Percentiles rank a stretch among this genome's conserved stretches.
These are phyloP conservation scores for Ailanthus altissimus DNA, from an alignment of 345 rosid species.

Conservation along the genomic window DNA sequence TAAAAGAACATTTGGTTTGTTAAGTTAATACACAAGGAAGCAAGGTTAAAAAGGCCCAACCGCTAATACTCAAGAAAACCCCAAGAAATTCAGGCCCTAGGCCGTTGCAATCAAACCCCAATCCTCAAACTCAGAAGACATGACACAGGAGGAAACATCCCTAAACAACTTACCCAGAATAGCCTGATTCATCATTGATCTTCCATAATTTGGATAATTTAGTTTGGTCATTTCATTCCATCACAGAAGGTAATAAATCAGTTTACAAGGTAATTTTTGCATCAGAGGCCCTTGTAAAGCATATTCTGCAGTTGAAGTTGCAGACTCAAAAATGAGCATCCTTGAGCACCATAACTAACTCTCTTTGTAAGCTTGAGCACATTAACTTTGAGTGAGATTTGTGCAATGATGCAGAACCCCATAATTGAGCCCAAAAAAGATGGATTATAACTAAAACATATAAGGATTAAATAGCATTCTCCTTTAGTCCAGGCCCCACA, in stretches of 20 bases:
- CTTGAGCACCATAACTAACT: constrained; percentile 6
- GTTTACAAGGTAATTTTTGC: neutral
- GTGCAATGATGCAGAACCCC: neutral
- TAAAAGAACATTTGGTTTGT: constrained; percentile 22
- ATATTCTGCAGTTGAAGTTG: neutral
- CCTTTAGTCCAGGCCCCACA: neutral
- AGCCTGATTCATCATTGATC: constrained; percentile 82
- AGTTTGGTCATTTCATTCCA: neutral
- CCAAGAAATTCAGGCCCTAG: neutral
- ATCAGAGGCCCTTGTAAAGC: neutral
- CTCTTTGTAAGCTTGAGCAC: neutral
- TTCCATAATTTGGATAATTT: constrained; percentile 44
- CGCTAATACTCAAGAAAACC: constrained; percentile 1
- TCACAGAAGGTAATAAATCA: neutral
- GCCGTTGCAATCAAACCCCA: constrained; percentile 1
- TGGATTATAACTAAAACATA: neutral
- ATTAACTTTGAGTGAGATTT: neutral
- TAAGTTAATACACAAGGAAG: neutral
- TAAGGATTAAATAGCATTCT: neutral
- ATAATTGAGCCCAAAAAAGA: neutral
- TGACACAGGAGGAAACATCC: constrained; percentile 6
- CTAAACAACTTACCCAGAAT: constrained; percentile 62
- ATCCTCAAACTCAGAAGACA: neutral
- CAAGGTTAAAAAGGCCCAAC: neutral
- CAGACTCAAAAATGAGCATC: neutral